Percentiles rank a stretch among this genome's conserved stretches.
phyloP scores from a whole-genome alignment of 106 monocot species.

The Acorus calamus region DNA sequence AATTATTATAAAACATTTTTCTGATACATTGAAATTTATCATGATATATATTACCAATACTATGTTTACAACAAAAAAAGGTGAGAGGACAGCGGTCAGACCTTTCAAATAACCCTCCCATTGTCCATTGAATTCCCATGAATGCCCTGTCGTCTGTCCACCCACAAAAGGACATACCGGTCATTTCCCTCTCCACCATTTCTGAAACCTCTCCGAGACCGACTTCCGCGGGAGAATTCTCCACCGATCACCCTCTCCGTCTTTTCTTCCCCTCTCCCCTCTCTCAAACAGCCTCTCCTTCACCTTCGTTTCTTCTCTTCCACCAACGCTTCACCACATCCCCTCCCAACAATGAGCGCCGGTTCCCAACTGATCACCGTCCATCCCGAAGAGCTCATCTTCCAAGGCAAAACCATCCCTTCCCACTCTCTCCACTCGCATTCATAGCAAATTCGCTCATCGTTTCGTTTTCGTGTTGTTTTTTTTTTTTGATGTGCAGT shows the following conservation, averaged over 20 bases:
- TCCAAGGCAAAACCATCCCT: conserved; percentile 26
- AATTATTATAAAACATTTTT: too few species aligned
- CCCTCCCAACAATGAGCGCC: conserved; percentile 23
- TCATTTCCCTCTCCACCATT: too few species aligned
- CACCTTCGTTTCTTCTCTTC: neutral
- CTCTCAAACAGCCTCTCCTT: neutral
- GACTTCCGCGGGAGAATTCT: too few species aligned
- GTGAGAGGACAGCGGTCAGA: too few species aligned
- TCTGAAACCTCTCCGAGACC: too few species aligned
- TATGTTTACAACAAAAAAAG: too few species aligned
- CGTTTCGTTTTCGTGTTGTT: conserved; percentile 3
- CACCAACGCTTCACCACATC: neutral
- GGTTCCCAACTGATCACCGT: conserved; percentile 46
- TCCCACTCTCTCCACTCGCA: neutral
- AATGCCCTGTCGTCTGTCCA: too few species aligned
- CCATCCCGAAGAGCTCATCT: conserved; percentile 59
- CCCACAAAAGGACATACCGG: too few species aligned
- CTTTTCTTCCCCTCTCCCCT: neutral
- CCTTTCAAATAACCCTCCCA: too few species aligned
- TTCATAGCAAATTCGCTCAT: neutral
- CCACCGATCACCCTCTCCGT: neutral
- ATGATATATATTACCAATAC: too few species aligned
- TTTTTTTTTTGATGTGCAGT: conserved; percentile 37
- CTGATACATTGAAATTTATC: too few species aligned
- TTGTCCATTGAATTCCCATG: too few species aligned